Conservation (phyloP, 768 basidiomycete genomes). For the Trametes maxima region DNA sequence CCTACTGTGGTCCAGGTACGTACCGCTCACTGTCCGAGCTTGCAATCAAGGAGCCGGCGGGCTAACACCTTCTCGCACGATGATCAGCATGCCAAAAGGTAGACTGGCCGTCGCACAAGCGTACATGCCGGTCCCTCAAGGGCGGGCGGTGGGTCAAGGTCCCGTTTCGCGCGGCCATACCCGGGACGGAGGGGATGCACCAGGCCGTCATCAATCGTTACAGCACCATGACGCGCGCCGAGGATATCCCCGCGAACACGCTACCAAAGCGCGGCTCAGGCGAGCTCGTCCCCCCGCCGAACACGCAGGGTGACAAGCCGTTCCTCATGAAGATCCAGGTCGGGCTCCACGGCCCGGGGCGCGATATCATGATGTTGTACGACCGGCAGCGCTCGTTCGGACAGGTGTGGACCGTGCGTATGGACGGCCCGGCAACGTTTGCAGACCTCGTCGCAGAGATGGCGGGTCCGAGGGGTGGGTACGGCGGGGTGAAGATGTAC, state of each 20-base stretch:
- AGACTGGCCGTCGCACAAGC: slow-evolving; percentile 46
- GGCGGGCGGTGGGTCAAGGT: slow-evolving; percentile 43
- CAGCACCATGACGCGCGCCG: slow-evolving; percentile 21
- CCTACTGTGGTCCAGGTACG: slow-evolving; percentile 43
- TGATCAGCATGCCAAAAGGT: slow-evolving; percentile 40
- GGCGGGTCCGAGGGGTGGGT: slow-evolving; percentile 22
- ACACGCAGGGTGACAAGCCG: slow-evolving; percentile 38
- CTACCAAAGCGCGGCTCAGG: neutral
- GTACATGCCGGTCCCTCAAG: slow-evolving; percentile 39
- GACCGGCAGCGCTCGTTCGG: slow-evolving; percentile 43
- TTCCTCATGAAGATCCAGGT: slow-evolving; percentile 46
- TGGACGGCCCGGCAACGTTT: slow-evolving; percentile 22
- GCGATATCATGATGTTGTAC: slow-evolving; percentile 37
- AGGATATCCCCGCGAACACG: slow-evolving; percentile 22
- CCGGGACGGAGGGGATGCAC: slow-evolving; percentile 16
- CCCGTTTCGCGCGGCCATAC: slow-evolving; percentile 18
- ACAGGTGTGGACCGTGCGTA: slow-evolving; percentile 34
- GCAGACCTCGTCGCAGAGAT: slow-evolving; percentile 25
- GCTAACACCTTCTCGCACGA: neutral
- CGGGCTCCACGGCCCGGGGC: neutral
- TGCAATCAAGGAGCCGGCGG: neutral
- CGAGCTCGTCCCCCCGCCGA: slow-evolving; percentile 26
- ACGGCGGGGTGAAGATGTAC: slow-evolving; percentile 31
- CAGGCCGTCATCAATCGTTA: slow-evolving; percentile 24
- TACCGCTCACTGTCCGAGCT: neutral